Conservation (phyloP, 495 filamentous ascomycete genomes). For the Penicillium samsonianum region DNA sequence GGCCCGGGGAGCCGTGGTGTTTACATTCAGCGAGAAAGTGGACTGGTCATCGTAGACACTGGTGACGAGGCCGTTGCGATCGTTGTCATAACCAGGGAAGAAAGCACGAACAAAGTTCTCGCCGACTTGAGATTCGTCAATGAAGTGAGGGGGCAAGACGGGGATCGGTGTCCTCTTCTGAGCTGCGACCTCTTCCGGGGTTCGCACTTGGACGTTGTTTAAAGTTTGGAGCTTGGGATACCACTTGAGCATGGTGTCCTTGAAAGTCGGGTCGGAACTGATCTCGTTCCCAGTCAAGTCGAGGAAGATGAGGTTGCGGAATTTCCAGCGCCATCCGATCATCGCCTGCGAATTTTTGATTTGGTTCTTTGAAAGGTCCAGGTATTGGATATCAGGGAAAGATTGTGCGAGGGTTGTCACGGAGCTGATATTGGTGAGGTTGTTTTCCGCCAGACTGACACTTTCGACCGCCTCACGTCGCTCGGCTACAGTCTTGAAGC, state of each 20-base stretch:
- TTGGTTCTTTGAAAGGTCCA: conserved; percentile 81
- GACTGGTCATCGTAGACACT: conserved; percentile 77
- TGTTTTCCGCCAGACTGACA: conserved; percentile 76
- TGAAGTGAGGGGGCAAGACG: conserved; percentile 65
- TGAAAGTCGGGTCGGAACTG: conserved; percentile 60
- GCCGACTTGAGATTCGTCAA: conserved; percentile 72
- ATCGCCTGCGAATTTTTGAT: conserved; percentile 61
- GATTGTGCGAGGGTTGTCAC: conserved; percentile 72
- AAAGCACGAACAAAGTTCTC: conserved; percentile 76
- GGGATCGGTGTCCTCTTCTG: conserved; percentile 65
- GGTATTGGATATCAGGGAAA: conserved; percentile 78
- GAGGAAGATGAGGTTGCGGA: conserved; percentile 74
- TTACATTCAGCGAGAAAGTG: conserved; percentile 75
- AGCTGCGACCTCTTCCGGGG: conserved; percentile 61
- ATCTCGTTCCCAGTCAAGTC: conserved; percentile 77
- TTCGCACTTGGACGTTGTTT: conserved; percentile 70
- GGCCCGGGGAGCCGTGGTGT: conserved; percentile 60
- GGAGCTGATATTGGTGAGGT: conserved; percentile 64
- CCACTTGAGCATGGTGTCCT: conserved; percentile 72
- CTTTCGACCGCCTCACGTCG: conserved; percentile 74
- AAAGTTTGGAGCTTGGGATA: conserved; percentile 75
- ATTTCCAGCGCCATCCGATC: conserved; percentile 71
- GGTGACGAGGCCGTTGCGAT: conserved; percentile 61
- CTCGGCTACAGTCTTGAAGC: conserved; percentile 63
- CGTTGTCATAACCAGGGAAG: conserved; percentile 70